Base-by-base conservation (phyloP, 495 filamentous ascomycete species). In the Penicillium subrubescens region DNA sequence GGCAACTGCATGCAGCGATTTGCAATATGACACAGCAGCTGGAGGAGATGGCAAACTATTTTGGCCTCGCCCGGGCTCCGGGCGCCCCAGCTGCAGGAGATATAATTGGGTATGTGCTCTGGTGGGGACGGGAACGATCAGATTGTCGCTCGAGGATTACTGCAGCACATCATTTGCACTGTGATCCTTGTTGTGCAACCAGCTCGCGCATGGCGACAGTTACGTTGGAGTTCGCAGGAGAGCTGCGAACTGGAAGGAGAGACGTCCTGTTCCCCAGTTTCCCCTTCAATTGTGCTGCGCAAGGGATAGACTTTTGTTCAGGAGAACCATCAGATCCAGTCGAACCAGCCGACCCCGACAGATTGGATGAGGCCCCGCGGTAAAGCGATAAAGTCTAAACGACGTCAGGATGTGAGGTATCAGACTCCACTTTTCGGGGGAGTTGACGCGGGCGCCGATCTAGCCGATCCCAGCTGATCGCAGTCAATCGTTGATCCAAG, bases 21-120 rank as follows among this genome's bases (percentile, higher is more conserved):
- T 41, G 25, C 63, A 69, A 73, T 73, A 73, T 73, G 71, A 73
- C 56, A 73, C 71, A 67, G 63, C 71, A 64, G 62, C 39, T 62
- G 55, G 61, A 56, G 55, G 39, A 56, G 64, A 62, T 69, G 57
- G 54, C 64, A 64, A 70, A 67, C 61, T 37, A 62, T 63, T 64
- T 43, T 33, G 31, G 37, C 21, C 37, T 65, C 66, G 62, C 39
- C 59, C 27, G 23, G 52, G 29, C 19, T 19, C 15, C 31, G 29
- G 29, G 17, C 54, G n/a, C 39, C 59, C 44, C 17, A 50, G 35
- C 48, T 52, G 33, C 44, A 50, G 48, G 14, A 14, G 10, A 17
- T 70, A 33, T 33, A 7, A 33, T 33, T 33, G 31, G 31, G 31
- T 33, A 8, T 33, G 35, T 50, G 29, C 33, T 23, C n/a, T 39